Base-by-base conservation (phyloP, 2,329 filamentous ascomycete genomes). In the Akanthomyces muscarius region DNA sequence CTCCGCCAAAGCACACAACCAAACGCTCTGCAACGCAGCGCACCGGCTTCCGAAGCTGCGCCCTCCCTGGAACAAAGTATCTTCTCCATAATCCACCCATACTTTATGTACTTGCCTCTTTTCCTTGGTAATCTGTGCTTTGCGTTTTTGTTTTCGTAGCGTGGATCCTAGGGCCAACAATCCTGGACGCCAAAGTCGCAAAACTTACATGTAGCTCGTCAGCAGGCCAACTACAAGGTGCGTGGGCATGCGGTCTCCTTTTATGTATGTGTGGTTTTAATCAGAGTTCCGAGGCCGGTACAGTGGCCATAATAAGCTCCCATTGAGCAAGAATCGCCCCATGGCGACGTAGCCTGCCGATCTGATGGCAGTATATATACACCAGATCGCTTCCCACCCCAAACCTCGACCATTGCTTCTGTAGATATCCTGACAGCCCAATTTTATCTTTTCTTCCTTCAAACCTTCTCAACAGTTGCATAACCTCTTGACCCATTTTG, bases 321-420 rank as follows among this genome's bases (percentile, higher is more conserved):
- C 25, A 13, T 11, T 14, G 33, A 5, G 28, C 21, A 50, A 41
- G 14, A 41, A 41, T 41, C 14, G 38, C 38, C 38, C 38, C 21
- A 18, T 36, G 13, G 11, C 21, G 44, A 44, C 30, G 33, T 41
- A 59, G 25, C 21, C 23, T 59, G 45, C 45, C 33, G 33, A 59
- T 59, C 33, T n/a, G 45, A 41, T 25, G 10, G 14, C 23, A n/a
- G 28, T 50, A 51, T 59, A 65, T 66, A 63, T 63, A 60, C 62
- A 65, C 63, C 58, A 62, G 54, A 61, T 67, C 63, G 52, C 58
- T 60, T 63, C 55, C 62, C 56, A 60, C 58, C 63, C 59, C 65
- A 50, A 8, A n/a, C 64, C 62, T 59, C 59, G 64, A 64, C 69
- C 70, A 71, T 66, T 25, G 5, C 23, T 69, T 71, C 65, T 68